Percentiles rank a stretch among this genome's conserved stretches.
Conservation (phyloP, 2,329 filamentous ascomycete species). For the Pyrenochaeta sp. region DNA sequence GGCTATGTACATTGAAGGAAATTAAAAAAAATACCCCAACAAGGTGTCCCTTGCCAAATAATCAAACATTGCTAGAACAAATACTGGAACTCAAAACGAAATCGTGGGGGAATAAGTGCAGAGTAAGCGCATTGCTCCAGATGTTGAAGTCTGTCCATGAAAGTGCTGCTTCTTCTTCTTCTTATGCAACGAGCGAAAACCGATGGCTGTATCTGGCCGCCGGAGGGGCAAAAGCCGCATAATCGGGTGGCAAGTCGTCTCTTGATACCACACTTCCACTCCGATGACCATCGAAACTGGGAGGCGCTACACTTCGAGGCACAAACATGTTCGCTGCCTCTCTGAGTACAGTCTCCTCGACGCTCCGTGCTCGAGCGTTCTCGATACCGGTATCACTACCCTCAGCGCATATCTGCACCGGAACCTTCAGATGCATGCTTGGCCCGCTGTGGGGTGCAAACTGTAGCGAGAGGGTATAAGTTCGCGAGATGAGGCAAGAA, state of each 20-base stretch:
- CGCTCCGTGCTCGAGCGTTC: slow-evolving; percentile 42
- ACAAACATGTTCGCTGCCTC: slow-evolving; percentile 46
- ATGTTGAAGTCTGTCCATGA: not conserved
- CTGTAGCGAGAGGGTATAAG: slow-evolving; percentile 68
- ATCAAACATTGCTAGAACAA: too few species aligned
- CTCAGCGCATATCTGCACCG: slow-evolving; percentile 55
- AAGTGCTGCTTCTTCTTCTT: too few species aligned
- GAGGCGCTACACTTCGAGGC: slow-evolving; percentile 46
- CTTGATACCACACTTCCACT: slow-evolving; percentile 11
- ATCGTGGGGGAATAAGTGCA: not conserved
- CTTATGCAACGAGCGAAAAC: slow-evolving; percentile 6
- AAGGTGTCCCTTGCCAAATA: too few species aligned
- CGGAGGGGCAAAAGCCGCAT: slow-evolving; percentile 29
- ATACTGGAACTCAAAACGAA: too few species aligned
- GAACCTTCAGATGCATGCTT: slow-evolving; percentile 53
- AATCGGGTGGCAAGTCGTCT: slow-evolving; percentile 42
- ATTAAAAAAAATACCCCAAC: too few species aligned
- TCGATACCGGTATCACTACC: slow-evolving; percentile 45
- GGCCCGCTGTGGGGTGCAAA: slow-evolving; percentile 58
- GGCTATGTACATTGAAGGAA: not conserved
- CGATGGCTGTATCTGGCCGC: slow-evolving; percentile 10
- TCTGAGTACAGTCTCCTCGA: slow-evolving; percentile 34
- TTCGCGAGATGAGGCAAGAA: slow-evolving; percentile 70
- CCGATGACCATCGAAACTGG: slow-evolving; percentile 19
- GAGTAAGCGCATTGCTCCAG: not conserved